phyloP scores from a whole-genome alignment of 1,284 basidiomycete genomes.

The Vanrija humicola region DNA sequence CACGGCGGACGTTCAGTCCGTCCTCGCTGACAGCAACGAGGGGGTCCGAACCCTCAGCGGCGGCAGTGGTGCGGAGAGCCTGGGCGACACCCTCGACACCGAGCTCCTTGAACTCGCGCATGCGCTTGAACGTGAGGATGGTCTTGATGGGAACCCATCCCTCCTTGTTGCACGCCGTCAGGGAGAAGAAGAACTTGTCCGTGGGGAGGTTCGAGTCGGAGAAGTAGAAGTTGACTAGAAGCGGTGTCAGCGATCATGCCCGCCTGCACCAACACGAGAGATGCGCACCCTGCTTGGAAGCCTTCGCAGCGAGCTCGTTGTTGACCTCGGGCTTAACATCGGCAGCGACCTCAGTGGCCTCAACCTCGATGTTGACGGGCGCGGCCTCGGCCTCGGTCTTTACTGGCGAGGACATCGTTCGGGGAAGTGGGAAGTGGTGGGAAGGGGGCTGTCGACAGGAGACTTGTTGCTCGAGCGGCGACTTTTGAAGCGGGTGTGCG shows the following conservation, averaged over 20 bases:
- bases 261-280: not conserved
- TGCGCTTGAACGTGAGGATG: constrained; percentile 92
- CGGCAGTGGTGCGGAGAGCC: constrained; percentile 56
- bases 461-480: too few relatives aligned
- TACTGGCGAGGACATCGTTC: constrained; percentile 15
- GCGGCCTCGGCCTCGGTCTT: not conserved
- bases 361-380: constrained; percentile 16
- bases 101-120: constrained; percentile 65
- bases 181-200: constrained; percentile 96
- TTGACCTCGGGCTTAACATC: constrained; percentile 31
- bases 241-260: not conserved
- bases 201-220: constrained; percentile 93
- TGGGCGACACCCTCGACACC: constrained; percentile 65
- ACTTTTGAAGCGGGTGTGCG: not conserved
- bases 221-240: constrained; percentile 93
- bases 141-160: constrained; percentile 91
- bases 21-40: constrained; percentile 69
- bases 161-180: constrained; percentile 66
- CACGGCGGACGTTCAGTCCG: constrained; percentile 68
- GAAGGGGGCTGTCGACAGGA: not conserved
- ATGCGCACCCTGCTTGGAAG: constrained; percentile 41
- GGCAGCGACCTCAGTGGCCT: constrained; percentile 19
- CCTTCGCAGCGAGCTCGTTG: constrained; percentile 7
- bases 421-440: constrained; percentile 31
- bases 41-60: constrained; percentile 50